Conservation (phyloP, 805 yeast species). For the Kluyveromyces aestuarii region DNA sequence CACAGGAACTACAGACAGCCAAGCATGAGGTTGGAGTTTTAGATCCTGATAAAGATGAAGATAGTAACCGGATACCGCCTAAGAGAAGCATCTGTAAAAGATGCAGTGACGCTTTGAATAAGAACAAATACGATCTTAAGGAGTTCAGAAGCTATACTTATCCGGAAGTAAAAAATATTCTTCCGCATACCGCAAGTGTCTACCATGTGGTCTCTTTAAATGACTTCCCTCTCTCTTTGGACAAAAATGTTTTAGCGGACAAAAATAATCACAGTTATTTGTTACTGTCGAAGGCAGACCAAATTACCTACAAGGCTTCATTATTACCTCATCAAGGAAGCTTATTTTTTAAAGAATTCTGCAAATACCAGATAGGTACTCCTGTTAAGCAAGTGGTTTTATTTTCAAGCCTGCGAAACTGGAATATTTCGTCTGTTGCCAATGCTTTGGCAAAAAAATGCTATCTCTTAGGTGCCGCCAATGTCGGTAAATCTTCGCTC, state of each 20-base stretch:
- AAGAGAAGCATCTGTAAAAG: slow-evolving; percentile 38
- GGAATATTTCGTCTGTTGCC: slow-evolving; percentile 21
- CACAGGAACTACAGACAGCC: slow-evolving; percentile 20
- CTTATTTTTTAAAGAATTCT: slow-evolving; percentile 26
- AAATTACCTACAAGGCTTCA: slow-evolving; percentile 16
- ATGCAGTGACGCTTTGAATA: slow-evolving; percentile 44
- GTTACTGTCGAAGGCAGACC: slow-evolving; percentile 26
- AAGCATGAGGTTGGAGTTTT: slow-evolving; percentile 9
- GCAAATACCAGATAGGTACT: slow-evolving; percentile 24
- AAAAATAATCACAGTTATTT: slow-evolving; percentile 9
- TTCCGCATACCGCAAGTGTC: slow-evolving; percentile 38
- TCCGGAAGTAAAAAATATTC: slow-evolving; percentile 22
- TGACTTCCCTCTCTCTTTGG: slow-evolving; percentile 63
- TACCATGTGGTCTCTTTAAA: slow-evolving; percentile 56
- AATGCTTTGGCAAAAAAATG: slow-evolving; percentile 23
- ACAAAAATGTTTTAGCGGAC: slow-evolving; percentile 15
- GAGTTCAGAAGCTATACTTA: slow-evolving; percentile 25
- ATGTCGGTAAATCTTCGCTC: slow-evolving; percentile 61
- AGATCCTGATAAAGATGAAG: slow-evolving; percentile 3
- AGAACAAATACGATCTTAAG: slow-evolving; percentile 32
- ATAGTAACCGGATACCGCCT: not conserved
- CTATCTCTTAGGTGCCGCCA: slow-evolving; percentile 56
- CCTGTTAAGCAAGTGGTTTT: slow-evolving; percentile 19
- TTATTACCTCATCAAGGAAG: slow-evolving; percentile 17
- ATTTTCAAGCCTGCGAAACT: slow-evolving; percentile 18